Conservation (phyloP, 345 rosid genomes). For the Rubroshorea leprosula region DNA sequence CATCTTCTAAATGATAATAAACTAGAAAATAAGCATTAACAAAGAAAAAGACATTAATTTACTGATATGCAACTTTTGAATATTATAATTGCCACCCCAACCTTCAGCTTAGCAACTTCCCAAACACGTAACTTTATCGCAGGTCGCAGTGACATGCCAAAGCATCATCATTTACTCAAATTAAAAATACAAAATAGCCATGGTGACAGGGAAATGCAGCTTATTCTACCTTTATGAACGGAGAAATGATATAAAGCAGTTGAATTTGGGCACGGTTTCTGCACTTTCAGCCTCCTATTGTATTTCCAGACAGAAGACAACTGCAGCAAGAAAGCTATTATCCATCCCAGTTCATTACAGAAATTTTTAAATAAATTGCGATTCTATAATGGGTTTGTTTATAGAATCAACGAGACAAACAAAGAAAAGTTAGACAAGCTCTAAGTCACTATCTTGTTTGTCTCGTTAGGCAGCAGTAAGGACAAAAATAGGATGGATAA, state of each 20-base stretch:
- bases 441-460: not conserved
- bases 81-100: not conserved
- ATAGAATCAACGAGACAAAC: not conserved
- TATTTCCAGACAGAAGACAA: constrained; percentile 72
- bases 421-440: constrained; percentile 1
- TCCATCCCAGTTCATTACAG: not conserved
- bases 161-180: not conserved
- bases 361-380: not conserved
- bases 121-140: not conserved
- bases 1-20: not conserved
- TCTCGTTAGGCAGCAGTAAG: not conserved
- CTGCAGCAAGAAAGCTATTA: constrained; percentile 30
- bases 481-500: not conserved
- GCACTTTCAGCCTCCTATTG: constrained; percentile 64
- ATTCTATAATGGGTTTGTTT: not conserved
- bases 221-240: constrained; percentile 35
- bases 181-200: not conserved
- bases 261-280: constrained; percentile 65
- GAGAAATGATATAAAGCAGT: constrained; percentile 32
- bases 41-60: not conserved
- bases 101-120: not conserved
- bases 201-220: constrained; percentile 5
- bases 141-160: too few relatives aligned
- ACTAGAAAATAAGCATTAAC: not conserved
- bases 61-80: not conserved